These are phyloP conservation scores for Paraphaeosphaeria minitans DNA, from an alignment of 2,329 filamentous ascomycete genomes.

Conservation along the genomic window DNA sequence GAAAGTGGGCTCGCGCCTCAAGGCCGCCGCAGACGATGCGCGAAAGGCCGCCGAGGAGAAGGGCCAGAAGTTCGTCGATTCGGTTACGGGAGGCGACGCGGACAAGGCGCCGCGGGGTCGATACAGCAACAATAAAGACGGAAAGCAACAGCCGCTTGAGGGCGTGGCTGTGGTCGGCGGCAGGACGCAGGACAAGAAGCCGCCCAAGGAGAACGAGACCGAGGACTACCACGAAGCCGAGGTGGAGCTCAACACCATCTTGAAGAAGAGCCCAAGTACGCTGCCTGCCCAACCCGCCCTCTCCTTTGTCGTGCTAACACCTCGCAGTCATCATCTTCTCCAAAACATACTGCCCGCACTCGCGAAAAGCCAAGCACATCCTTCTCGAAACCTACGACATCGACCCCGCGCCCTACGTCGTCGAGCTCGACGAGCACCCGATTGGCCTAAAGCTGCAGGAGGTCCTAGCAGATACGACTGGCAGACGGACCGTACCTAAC, in stretches of 20 bases:
- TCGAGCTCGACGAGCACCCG: conserved; percentile 85
- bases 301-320: conserved; percentile 14
- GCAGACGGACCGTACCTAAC: conserved; percentile 87
- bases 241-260: conserved; percentile 73
- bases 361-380: conserved; percentile 81
- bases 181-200: conserved; percentile 46
- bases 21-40: conserved; percentile 70
- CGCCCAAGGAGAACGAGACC: conserved; percentile 54
- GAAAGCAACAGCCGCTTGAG: conserved; percentile 41
- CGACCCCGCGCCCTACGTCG: conserved; percentile 79
- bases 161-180: conserved; percentile 55
- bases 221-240: conserved; percentile 69
- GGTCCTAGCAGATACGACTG: conserved; percentile 73
- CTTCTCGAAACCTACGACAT: conserved; percentile 86
- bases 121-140: conserved; percentile 47
- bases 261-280: conserved; percentile 83
- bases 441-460: conserved; percentile 76
- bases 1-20: conserved; percentile 64
- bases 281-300: background rate
- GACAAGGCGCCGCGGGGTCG: conserved; percentile 61
- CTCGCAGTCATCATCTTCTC: conserved; percentile 87
- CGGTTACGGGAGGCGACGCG: conserved; percentile 39
- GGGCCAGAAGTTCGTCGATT: conserved; percentile 53
- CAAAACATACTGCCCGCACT: conserved; percentile 89
- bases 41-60: conserved; percentile 73